A percentile compares a stretch with the other conserved stretches of the same genome.
Conservation (phyloP, 257 asterid genomes). For the Schizonepeta tenuifolia region DNA sequence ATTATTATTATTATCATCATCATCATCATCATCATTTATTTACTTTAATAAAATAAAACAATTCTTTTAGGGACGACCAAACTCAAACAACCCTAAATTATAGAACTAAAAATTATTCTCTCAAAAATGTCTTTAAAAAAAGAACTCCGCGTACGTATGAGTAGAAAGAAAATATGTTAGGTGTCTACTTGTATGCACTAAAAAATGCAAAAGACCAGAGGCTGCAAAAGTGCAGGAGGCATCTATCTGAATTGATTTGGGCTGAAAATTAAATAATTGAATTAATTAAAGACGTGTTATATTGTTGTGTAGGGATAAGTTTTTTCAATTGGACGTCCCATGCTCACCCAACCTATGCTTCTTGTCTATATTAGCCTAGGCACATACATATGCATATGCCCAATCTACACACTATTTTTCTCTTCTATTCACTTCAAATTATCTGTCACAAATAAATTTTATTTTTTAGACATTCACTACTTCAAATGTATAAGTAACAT, state of each 20-base stretch:
- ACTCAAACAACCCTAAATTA: too few relatives aligned
- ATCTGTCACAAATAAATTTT: neutral
- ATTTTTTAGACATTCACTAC: too few relatives aligned
- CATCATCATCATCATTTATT: too few relatives aligned
- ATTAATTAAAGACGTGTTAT: neutral
- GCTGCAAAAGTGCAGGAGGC: neutral
- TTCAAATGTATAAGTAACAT: too few relatives aligned
- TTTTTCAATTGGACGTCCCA: neutral
- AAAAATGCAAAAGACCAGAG: conserved; percentile 34
- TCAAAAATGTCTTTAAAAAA: neutral
- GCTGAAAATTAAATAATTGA: neutral
- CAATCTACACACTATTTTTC: neutral
- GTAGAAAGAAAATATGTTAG: conserved; percentile 26
- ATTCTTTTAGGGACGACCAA: too few relatives aligned
- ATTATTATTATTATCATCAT: too few relatives aligned
- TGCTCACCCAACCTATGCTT: neutral
- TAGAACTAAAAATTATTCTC: too few relatives aligned
- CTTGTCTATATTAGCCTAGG: neutral
- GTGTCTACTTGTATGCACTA: conserved; percentile 22
- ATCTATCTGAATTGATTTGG: neutral
- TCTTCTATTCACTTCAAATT: neutral
- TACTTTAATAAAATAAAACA: too few relatives aligned
- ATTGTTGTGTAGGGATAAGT: neutral
- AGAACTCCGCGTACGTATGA: neutral
- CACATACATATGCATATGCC: neutral